Evolutionary conservation across 2,329 filamentous ascomycete species (phyloP), one percentile per base, ranked within the genome.

Genomic region (Hymenoscyphus albidus): DNA sequence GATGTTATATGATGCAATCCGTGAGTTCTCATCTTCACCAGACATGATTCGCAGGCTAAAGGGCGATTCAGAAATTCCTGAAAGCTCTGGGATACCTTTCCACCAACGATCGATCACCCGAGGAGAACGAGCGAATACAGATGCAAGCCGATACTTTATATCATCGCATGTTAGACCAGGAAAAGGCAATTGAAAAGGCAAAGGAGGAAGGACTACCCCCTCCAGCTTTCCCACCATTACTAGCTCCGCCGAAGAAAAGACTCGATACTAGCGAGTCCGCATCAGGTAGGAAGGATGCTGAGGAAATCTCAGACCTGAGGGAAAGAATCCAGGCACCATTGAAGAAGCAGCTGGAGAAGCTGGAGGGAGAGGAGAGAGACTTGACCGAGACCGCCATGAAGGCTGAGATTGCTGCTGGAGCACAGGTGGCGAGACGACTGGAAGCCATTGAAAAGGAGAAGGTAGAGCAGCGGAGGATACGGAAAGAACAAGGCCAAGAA

Each of bases 141-240:
- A 92, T 98, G 88, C 93, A 97, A 76, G 94, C 94, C 65, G 95
- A 99, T 79, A 86, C 86, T 68, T 82, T 99, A 51, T 99, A 93
- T 77, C 90, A 94, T 73, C 87, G 90, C 71, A 92, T 98, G 88
- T 78, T 96, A 44, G 84, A 86, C 67, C 92, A 96, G 75, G 94
- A 99, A 77, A 82, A 81, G 22, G 85, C 83, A 68, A 86, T 91
- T n/a, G 86, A 90, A 68, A 83, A 87, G 72, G 90, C 89, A 42
- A 87, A 87, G 76, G 80, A 82, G 62, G 83, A 85, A 69, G 86
- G 86, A 35, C 77, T 76, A n/a, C 81, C 83, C 0, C 74, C 81
- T 57, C 88, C 90, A 0, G 78, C 80, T 22, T 88, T 91, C 72
- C 80, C 85, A 58, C 81, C 86, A 7, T 76, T 87, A 6, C 75